A percentile compares a stretch with the other conserved stretches of the same genome.
Evolutionary conservation across 805 yeast genomes (phyloP).

Genomic region (Suhomyces canberraensis): DNA sequence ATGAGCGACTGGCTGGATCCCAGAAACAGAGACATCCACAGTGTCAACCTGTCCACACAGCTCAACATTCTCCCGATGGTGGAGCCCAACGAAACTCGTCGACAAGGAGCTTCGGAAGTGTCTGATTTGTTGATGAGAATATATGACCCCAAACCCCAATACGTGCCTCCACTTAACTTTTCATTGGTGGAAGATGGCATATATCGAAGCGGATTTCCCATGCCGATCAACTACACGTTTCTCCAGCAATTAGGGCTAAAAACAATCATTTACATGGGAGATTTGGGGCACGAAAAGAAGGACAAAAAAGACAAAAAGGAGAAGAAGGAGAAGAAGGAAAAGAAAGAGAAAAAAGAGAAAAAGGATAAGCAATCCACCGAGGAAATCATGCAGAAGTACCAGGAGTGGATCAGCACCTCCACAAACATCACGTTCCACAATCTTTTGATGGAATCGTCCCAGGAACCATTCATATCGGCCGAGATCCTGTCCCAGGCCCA

Average conservation of each 20-base stretch:
- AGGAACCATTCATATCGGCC: slow-evolving; percentile 69
- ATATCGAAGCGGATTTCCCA: slow-evolving; percentile 92
- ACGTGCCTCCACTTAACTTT: slow-evolving; percentile 89
- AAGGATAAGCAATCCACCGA: slow-evolving; percentile 50
- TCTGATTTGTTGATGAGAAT: slow-evolving; percentile 1
- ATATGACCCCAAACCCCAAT: slow-evolving; percentile 16
- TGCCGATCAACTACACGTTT: slow-evolving; percentile 80
- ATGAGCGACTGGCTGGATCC: slow-evolving; percentile 1
- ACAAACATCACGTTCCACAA: slow-evolving; percentile 55
- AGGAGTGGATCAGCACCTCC: slow-evolving; percentile 54
- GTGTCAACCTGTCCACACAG: slow-evolving; percentile 7
- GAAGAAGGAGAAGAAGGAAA: slow-evolving; percentile 8
- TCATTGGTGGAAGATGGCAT: slow-evolving; percentile 83
- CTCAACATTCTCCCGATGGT: slow-evolving; percentile 11
- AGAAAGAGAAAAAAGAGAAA: slow-evolving; percentile 14
- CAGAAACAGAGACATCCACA: slow-evolving; percentile 9
- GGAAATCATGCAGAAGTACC: slow-evolving; percentile 53
- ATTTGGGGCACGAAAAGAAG: slow-evolving; percentile 38
- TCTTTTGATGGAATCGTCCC: slow-evolving; percentile 67
- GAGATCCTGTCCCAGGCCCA: slow-evolving; percentile 36
- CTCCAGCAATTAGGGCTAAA: slow-evolving; percentile 63
- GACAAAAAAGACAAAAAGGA: slow-evolving; percentile 9
- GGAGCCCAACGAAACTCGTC: background rate
- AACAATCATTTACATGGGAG: slow-evolving; percentile 83
- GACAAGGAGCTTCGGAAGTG: background rate